Percentiles rank a stretch among this genome's conserved stretches.
phyloP scores from a whole-genome alignment of 805 yeast species.

The Candida nemodendra region DNA sequence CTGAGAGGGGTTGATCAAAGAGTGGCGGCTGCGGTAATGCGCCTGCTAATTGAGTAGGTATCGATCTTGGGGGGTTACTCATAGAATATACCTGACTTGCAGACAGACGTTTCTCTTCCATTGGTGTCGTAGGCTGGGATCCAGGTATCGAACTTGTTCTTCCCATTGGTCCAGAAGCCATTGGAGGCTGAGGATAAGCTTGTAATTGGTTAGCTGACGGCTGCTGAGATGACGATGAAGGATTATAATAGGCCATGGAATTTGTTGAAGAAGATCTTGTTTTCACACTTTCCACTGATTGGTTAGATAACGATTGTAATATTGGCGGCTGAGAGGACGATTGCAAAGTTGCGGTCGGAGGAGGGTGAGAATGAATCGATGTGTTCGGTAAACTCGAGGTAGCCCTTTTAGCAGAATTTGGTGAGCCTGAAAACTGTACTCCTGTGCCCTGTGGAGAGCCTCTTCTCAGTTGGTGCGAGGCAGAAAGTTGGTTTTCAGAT shows the following conservation, averaged over 20 bases:
- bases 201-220: conserved; percentile 3
- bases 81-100: conserved; percentile 21
- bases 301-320: conserved; percentile 9
- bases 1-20: conserved; percentile 4
- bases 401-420: conserved; percentile 11
- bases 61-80: conserved; percentile 29
- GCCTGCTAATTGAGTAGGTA: conserved; percentile 19
- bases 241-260: conserved; percentile 8
- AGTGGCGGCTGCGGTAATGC: conserved; percentile 10
- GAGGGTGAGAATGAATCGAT: conserved; percentile 1
- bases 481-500: conserved; percentile 11
- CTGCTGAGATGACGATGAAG: conserved; percentile 4
- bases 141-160: conserved; percentile 13
- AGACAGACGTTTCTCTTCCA: conserved; percentile 19
- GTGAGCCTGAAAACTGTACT: conserved; percentile 15
- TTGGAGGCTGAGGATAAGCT: conserved; percentile 1
- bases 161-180: conserved; percentile 5
- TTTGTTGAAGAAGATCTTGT: conserved; percentile 18
- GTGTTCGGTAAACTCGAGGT: conserved; percentile 9
- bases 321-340: conserved; percentile 10
- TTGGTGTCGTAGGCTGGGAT: conserved; percentile 14
- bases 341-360: not conserved
- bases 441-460: conserved; percentile 14
- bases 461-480: conserved; percentile 13
- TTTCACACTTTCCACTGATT: conserved; percentile 17